These are phyloP conservation scores for Suillus decipiens DNA, from an alignment of 768 basidiomycete species.

Conservation along the genomic window DNA sequence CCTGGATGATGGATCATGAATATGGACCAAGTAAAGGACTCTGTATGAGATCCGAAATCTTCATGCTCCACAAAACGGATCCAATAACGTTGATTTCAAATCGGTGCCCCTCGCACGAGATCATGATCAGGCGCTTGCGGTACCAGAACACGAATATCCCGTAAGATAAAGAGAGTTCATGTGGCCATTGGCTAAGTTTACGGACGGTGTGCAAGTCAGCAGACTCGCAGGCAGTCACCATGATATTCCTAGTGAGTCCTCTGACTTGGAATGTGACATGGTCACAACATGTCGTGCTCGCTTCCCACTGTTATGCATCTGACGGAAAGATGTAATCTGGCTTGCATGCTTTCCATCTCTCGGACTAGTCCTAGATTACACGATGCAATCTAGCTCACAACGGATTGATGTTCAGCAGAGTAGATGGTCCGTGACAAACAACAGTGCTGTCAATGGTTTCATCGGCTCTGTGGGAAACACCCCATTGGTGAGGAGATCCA, in stretches of 20 bases:
- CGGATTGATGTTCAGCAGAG: slow-evolving; percentile 27
- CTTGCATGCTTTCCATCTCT: background rate
- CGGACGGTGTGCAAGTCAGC: background rate
- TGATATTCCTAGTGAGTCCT: background rate
- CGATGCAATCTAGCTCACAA: slow-evolving; percentile 31
- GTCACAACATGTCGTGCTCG: slow-evolving; percentile 1
- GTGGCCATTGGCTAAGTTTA: background rate
- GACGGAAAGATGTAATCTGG: background rate
- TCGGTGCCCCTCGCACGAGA: background rate
- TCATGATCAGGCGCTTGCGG: slow-evolving; percentile 1
- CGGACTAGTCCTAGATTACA: background rate
- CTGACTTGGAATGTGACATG: background rate
- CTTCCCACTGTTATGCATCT: background rate
- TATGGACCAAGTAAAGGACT: background rate
- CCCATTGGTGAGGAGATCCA: slow-evolving; percentile 64
- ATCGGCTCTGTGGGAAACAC: slow-evolving; percentile 90
- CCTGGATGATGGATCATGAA: background rate
- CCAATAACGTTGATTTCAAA: background rate
- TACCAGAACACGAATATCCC: background rate
- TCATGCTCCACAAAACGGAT: background rate
- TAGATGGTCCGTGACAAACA: slow-evolving; percentile 40
- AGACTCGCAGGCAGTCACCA: background rate
- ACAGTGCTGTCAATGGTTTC: slow-evolving; percentile 70
- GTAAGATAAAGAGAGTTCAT: background rate
- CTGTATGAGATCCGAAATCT: slow-evolving; percentile 1